Base-by-base conservation (phyloP, 495 filamentous ascomycete genomes). In the Hypoxylon crocopeplum region DNA sequence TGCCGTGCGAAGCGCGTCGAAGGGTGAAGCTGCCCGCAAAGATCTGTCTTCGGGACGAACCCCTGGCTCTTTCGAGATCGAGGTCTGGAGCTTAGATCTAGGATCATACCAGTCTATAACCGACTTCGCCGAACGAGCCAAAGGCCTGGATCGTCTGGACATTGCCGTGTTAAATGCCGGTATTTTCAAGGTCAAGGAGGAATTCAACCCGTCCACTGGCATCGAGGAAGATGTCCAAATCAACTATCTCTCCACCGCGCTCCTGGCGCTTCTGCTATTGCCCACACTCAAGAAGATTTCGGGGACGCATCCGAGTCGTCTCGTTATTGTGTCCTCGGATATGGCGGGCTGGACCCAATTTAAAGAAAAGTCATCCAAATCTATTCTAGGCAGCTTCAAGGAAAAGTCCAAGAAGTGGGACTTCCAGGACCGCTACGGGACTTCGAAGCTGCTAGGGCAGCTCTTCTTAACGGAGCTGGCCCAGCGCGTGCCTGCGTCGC, bases 61-160 rank as follows among this genome's bases (percentile, higher is more conserved):
- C 2, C 2, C 17, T 10, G 24, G 15, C 17, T 12, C 66, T 59
- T 38, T 7, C 39, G 13, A 47, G 12, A 68, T 76, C 34, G 72
- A 81, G 36, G 77, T 81, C 11, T 83, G 77, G 79, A 53, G 72
- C 21, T 62, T 84, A 0, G 81, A 84, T 46, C 66, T 82, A 11
- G 48, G 64, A 3, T 69, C 69, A 1, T 80, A 79, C 38, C 69
- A 69, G 0, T 74, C 71, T 1, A 56, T 76, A 5, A 24, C 39
- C 8, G 59, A 59, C 0, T 83, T 84, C 56, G 68, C 67, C 0
- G 63, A 69, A 5, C 48, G 70, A 1, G 70, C 66, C 16, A 67
- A 67, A 16, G 37, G 42, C 1, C 64, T 81, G 0, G 30, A 57
- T 1, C 66, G 72, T 0, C 40, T 83, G 1, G 75, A 84, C 48